Percentiles rank a stretch among this genome's conserved stretches.
Conservation (phyloP, 352 stramenopile genomes). For the Globisporangium paroecandrum region DNA sequence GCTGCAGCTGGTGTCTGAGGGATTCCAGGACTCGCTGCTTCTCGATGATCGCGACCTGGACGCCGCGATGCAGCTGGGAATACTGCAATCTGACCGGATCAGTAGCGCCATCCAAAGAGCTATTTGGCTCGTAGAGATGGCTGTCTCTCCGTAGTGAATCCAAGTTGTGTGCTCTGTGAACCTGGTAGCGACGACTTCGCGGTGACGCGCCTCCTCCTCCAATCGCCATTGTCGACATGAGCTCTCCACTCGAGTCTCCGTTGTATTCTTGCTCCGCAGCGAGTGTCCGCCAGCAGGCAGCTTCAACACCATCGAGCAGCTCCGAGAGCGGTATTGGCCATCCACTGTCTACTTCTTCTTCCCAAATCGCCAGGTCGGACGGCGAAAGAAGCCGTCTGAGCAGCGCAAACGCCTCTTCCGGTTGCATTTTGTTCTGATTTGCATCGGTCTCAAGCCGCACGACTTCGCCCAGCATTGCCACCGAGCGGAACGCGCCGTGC, state of each 20-base stretch:
- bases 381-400: conserved; percentile 19
- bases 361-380: not conserved
- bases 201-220: not conserved
- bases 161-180: not conserved
- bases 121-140: not conserved
- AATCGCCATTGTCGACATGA: not conserved
- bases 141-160: not conserved
- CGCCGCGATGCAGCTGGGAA: conserved; percentile 33
- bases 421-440: conserved; percentile 19
- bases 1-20: conserved; percentile 20
- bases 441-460: conserved; percentile 26
- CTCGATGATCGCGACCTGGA: conserved; percentile 25
- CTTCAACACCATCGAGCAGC: conserved; percentile 27
- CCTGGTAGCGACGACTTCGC: not conserved
- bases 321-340: not conserved
- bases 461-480: conserved; percentile 30
- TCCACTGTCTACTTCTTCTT: not conserved
- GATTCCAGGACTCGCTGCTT: conserved; percentile 20
- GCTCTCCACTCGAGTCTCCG: not conserved
- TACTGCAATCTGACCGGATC: conserved; percentile 21
- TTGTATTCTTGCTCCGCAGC: not conserved
- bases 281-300: conserved; percentile 36
- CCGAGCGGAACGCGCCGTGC: conserved; percentile 29
- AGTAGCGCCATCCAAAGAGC: not conserved
- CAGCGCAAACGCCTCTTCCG: conserved; percentile 28